Percentiles rank a stretch among this genome's conserved stretches.
Conservation (phyloP, 2,329 filamentous ascomycete species). For the Ilyonectria sp. region DNA sequence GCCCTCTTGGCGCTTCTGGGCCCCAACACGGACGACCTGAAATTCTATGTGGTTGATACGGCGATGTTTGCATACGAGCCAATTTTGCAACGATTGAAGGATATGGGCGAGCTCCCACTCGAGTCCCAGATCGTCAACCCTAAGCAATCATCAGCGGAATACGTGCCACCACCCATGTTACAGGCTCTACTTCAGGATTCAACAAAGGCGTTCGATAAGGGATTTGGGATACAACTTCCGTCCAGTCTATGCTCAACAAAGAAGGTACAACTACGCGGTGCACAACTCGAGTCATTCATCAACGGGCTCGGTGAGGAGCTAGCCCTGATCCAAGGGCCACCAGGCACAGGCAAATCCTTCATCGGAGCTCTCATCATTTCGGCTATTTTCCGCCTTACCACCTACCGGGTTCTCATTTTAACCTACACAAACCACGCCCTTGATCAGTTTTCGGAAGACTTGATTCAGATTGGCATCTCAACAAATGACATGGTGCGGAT, state of each 20-base stretch:
- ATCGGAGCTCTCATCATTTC: slow-evolving; percentile 76
- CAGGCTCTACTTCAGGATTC: neutral
- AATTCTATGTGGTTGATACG: slow-evolving; percentile 74
- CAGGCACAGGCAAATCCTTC: slow-evolving; percentile 84
- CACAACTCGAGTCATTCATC: slow-evolving; percentile 71
- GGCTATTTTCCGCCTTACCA: slow-evolving; percentile 64
- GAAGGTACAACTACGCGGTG: slow-evolving; percentile 45
- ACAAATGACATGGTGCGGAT: slow-evolving; percentile 69
- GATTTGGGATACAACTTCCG: slow-evolving; percentile 27
- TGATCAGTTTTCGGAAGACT: slow-evolving; percentile 76
- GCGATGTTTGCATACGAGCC: slow-evolving; percentile 80
- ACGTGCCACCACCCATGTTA: slow-evolving; percentile 30
- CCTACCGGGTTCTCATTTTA: slow-evolving; percentile 71
- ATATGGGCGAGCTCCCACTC: slow-evolving; percentile 69
- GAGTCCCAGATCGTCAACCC: slow-evolving; percentile 65
- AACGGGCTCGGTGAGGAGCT: slow-evolving; percentile 67
- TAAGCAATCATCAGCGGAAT: slow-evolving; percentile 6
- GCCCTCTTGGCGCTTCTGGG: slow-evolving; percentile 62
- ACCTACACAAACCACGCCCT: slow-evolving; percentile 79
- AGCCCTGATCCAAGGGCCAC: slow-evolving; percentile 80
- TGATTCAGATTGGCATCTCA: slow-evolving; percentile 72
- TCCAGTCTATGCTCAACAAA: slow-evolving; percentile 38
- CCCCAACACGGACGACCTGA: slow-evolving; percentile 41
- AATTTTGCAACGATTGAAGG: slow-evolving; percentile 72
- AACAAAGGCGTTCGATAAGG: neutral